Conservation (phyloP, 371 early-diverging fungal genomes). For the Mucor irregularis region DNA sequence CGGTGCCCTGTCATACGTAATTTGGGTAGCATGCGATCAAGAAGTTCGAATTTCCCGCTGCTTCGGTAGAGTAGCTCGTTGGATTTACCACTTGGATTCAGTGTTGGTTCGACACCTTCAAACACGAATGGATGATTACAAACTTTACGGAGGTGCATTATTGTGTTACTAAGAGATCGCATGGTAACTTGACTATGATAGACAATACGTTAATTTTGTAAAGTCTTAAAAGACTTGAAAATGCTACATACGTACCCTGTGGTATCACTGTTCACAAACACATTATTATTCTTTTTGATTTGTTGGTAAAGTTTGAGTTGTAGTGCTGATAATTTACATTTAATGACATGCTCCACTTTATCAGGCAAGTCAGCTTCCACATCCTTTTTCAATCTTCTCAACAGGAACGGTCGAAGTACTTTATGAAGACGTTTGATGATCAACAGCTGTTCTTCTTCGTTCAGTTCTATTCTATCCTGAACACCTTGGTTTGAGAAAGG, state of each 20-base stretch:
- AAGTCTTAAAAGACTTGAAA: too few relatives aligned
- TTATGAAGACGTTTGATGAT: slow-evolving; percentile 97
- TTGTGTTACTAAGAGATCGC: slow-evolving; percentile 95
- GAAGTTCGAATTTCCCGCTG: slow-evolving; percentile 97
- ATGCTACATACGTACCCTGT: not conserved
- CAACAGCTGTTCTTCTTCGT: slow-evolving; percentile 97
- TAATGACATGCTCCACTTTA: slow-evolving; percentile 97
- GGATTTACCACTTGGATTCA: slow-evolving; percentile 63
- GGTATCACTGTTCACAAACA: slow-evolving; percentile 53
- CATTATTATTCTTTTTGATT: slow-evolving; percentile 70
- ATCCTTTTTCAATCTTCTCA: slow-evolving; percentile 98
- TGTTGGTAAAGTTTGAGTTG: slow-evolving; percentile 80
- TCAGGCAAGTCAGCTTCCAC: slow-evolving; percentile 99
- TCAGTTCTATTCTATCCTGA: slow-evolving; percentile 85
- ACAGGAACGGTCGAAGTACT: slow-evolving; percentile 93
- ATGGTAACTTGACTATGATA: too few relatives aligned
- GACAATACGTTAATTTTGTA: too few relatives aligned
- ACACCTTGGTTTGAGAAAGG: slow-evolving; percentile 89
- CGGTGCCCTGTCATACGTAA: slow-evolving; percentile 88
- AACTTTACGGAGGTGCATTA: slow-evolving; percentile 99
- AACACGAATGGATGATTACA: slow-evolving; percentile 99
- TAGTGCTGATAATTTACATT: slow-evolving; percentile 88
- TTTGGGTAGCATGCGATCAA: slow-evolving; percentile 96
- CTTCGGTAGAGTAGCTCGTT: slow-evolving; percentile 74
- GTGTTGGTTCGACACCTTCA: slow-evolving; percentile 87